Evolutionary conservation across 306 rosid genomes (phyloP).

Genomic region (Mucuna pruriens): DNA sequence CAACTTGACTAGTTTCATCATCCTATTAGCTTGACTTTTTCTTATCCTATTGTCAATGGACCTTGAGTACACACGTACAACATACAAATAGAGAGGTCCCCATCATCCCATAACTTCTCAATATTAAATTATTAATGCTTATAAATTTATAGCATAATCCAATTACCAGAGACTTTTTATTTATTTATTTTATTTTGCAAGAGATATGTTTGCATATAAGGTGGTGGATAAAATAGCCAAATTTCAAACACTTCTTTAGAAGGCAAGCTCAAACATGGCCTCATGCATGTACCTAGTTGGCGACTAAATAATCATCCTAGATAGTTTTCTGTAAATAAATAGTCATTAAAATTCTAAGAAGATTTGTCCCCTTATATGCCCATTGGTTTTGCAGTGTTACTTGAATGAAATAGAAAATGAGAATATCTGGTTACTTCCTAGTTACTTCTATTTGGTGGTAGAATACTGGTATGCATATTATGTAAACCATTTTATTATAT

Average conservation of each 20-base stretch:
- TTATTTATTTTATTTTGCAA: too few species aligned
- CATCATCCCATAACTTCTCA: not conserved
- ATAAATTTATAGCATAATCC: not conserved
- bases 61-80: not conserved
- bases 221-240: not conserved
- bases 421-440: too few species aligned
- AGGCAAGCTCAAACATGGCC: not conserved
- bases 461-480: too few species aligned
- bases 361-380: not conserved
- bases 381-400: not conserved
- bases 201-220: not conserved
- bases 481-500: too few species aligned
- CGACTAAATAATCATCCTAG: not conserved
- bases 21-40: not conserved
- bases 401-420: not conserved
- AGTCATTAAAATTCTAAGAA: not conserved
- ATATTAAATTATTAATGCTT: not conserved
- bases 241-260: not conserved
- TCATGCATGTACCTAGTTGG: not conserved
- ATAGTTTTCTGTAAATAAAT: not conserved
- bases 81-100: not conserved
- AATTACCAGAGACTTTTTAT: not conserved
- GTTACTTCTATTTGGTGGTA: too few species aligned
- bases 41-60: conserved; percentile 12
- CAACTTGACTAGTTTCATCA: not conserved